A percentile compares a stretch with the other conserved stretches of the same genome.
These are phyloP conservation scores for Cavenderia fasciculata DNA, from an alignment of 78 protist genomes.

Conservation along the genomic window DNA sequence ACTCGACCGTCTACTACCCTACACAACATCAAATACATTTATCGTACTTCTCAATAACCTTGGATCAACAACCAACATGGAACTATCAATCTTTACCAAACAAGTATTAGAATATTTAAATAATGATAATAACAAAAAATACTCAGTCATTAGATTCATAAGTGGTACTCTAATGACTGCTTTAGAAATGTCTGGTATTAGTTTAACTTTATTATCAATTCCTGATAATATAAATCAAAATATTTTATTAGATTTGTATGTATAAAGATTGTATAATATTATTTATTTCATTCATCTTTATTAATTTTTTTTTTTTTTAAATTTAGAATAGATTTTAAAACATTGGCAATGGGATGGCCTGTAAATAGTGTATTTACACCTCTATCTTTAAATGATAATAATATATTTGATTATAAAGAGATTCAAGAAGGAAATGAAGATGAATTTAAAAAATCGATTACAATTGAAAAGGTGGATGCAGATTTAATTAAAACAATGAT, in stretches of 20 bases:
- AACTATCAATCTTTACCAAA: not conserved
- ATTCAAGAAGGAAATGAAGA: not conserved
- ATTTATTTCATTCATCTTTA: not conserved
- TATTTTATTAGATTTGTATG: not conserved
- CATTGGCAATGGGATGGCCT: slow-evolving; percentile 48
- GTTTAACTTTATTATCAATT: slow-evolving; percentile 25
- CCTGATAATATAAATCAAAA: not conserved
- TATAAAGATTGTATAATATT: not conserved
- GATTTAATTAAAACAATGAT: not conserved
- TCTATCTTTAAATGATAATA: not conserved
- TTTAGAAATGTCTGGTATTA: slow-evolving; percentile 75
- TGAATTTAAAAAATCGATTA: slow-evolving; percentile 5
- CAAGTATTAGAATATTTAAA: slow-evolving; percentile 1
- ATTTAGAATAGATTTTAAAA: not conserved
- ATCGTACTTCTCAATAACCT: slow-evolving; percentile 45
- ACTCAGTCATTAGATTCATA: not conserved
- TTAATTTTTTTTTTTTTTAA: not conserved
- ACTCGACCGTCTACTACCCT: too few species aligned
- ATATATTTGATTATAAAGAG: not conserved
- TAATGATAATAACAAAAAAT: not conserved
- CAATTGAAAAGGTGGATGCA: not conserved
- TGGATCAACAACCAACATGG: slow-evolving; percentile 65
- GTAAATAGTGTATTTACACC: slow-evolving; percentile 7
- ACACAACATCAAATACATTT: not conserved
- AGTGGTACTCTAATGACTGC: slow-evolving; percentile 57